Conservation (phyloP, 78 protist genomes). For the Bodo saltans region DNA sequence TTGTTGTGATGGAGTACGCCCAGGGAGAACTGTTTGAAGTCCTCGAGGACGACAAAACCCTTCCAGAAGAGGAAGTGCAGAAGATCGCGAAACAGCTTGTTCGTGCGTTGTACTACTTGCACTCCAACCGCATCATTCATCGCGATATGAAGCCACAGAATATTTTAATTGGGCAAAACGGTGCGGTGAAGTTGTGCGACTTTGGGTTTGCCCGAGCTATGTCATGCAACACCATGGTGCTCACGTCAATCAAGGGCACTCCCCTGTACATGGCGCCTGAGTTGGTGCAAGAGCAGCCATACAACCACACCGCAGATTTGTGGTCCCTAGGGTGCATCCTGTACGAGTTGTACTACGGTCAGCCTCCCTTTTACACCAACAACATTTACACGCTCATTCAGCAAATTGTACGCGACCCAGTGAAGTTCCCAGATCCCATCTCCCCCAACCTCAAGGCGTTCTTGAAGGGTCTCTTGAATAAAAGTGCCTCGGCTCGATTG, state of each 20-base stretch:
- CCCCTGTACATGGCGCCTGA: constrained; percentile 93
- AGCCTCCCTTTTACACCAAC: constrained; percentile 83
- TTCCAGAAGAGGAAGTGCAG: constrained; percentile 67
- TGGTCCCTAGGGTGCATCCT: constrained; percentile 90
- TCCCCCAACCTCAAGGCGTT: constrained; percentile 28
- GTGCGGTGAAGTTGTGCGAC: constrained; percentile 72
- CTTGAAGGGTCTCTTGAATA: constrained; percentile 58
- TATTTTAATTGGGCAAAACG: constrained; percentile 66
- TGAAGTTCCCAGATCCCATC: constrained; percentile 56
- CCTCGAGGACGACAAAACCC: constrained; percentile 58
- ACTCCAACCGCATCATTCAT: constrained; percentile 76
- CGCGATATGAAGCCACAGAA: constrained; percentile 90
- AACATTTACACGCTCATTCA: constrained; percentile 60
- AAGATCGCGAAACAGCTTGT: constrained; percentile 68
- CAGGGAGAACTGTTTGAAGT: constrained; percentile 72
- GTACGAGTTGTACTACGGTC: constrained; percentile 76
- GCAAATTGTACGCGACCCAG: constrained; percentile 55
- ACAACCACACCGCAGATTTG: constrained; percentile 82
- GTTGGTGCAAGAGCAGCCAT: constrained; percentile 80
- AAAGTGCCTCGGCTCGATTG: constrained; percentile 61
- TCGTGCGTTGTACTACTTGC: constrained; percentile 71
- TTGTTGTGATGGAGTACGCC: constrained; percentile 39
- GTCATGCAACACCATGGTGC: constrained; percentile 47
- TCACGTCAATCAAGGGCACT: constrained; percentile 86
- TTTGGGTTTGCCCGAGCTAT: constrained; percentile 79